A percentile compares a stretch with the other conserved stretches of the same genome.
These are phyloP conservation scores for Cladophialophora psammophila DNA, from an alignment of 2,329 filamentous ascomycete species.

Conservation along the genomic window DNA sequence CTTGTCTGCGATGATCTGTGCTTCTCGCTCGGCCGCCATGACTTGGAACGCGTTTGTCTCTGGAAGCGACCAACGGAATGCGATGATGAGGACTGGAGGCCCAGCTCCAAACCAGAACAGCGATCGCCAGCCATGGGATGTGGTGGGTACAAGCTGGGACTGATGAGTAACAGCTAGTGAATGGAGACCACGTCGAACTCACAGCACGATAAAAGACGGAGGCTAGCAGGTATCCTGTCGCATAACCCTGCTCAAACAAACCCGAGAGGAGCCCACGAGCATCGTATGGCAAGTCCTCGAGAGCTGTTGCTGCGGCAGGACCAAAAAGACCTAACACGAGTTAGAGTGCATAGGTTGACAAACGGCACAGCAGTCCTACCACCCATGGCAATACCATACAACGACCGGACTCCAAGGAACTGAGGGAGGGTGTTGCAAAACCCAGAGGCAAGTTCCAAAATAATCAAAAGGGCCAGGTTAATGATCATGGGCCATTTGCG, in stretches of 20 bases:
- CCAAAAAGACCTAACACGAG: slow-evolving; percentile 57
- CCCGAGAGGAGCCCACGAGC: slow-evolving; percentile 67
- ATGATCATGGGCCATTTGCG: slow-evolving; percentile 66
- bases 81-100: slow-evolving; percentile 79
- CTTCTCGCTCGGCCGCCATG: slow-evolving; percentile 34
- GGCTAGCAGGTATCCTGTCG: slow-evolving; percentile 67
- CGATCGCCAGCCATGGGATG: slow-evolving; percentile 79
- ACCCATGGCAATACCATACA: slow-evolving; percentile 70
- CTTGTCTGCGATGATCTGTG: slow-evolving; percentile 26
- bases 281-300: slow-evolving; percentile 66
- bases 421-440: slow-evolving; percentile 65
- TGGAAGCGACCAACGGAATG: slow-evolving; percentile 76
- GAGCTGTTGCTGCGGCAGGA: slow-evolving; percentile 65
- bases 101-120: slow-evolving; percentile 88
- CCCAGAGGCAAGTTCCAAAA: slow-evolving; percentile 65
- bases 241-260: slow-evolving; percentile 69
- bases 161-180: background rate
- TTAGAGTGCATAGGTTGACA: slow-evolving; percentile 1
- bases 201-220: slow-evolving; percentile 58
- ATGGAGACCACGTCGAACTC: background rate
- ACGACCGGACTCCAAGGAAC: slow-evolving; percentile 64
- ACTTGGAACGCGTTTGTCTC: slow-evolving; percentile 76
- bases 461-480: slow-evolving; percentile 66
- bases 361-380: slow-evolving; percentile 41
- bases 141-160: slow-evolving; percentile 64